phyloP scores from a whole-genome alignment of 2,329 filamentous ascomycete genomes.

The Fusarium cicatricum region DNA sequence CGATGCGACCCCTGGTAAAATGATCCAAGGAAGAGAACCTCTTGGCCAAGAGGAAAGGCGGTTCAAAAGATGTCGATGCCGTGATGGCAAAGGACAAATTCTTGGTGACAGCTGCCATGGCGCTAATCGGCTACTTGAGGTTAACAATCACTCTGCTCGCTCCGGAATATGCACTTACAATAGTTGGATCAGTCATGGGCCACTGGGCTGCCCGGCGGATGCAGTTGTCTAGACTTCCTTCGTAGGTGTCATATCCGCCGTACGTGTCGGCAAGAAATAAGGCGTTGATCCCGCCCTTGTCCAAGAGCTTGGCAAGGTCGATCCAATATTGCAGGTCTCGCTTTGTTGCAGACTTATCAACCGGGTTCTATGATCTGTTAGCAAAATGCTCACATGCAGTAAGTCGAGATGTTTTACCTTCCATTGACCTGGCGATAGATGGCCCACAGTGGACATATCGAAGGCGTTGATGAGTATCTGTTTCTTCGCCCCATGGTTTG shows the following conservation, averaged over 20 bases:
- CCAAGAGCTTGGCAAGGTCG: constrained; percentile 68
- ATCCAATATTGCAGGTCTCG: constrained; percentile 69
- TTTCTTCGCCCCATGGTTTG: constrained; percentile 22
- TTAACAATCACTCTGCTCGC: neutral
- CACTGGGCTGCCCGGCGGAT: constrained; percentile 70
- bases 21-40: constrained; percentile 70
- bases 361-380: constrained; percentile 58
- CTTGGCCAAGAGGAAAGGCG: constrained; percentile 68
- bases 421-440: constrained; percentile 73
- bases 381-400: neutral
- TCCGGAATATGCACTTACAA: constrained; percentile 52
- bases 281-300: constrained; percentile 69
- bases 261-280: constrained; percentile 73
- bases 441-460: constrained; percentile 71
- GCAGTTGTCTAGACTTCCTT: constrained; percentile 66
- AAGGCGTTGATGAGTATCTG: constrained; percentile 69
- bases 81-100: constrained; percentile 70
- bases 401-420: constrained; percentile 52
- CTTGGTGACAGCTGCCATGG: constrained; percentile 73
- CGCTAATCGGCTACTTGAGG: constrained; percentile 62
- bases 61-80: constrained; percentile 68
- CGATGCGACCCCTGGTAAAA: constrained; percentile 66
- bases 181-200: constrained; percentile 71
- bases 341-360: constrained; percentile 68
- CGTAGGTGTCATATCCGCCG: constrained; percentile 70